Conservation (phyloP, 345 rosid genomes). For the Brassica nigra region DNA sequence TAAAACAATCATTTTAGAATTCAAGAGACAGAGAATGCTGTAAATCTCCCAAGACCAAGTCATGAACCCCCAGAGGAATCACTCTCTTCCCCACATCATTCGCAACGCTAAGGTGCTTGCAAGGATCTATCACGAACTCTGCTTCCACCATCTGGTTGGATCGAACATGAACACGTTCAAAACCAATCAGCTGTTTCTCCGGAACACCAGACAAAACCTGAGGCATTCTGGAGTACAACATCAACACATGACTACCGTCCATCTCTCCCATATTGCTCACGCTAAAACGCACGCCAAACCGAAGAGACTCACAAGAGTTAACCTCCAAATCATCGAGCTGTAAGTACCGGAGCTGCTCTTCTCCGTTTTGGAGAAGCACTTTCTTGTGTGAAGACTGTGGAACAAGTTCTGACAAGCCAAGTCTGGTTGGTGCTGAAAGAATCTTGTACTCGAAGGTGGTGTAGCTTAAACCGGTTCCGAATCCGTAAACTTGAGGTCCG, state of each 20-base stretch:
- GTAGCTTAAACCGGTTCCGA: conserved; percentile 88
- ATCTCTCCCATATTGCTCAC: conserved; percentile 63
- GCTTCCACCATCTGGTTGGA: conserved; percentile 45
- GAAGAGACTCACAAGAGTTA: conserved; percentile 54
- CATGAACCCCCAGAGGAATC: conserved; percentile 62
- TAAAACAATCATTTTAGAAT: conserved; percentile 30
- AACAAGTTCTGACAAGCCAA: conserved; percentile 45
- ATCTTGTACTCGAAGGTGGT: conserved; percentile 57
- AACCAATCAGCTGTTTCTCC: conserved; percentile 71
- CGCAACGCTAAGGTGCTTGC: conserved; percentile 65
- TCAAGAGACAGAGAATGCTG: conserved; percentile 56
- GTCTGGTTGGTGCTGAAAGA: conserved; percentile 57
- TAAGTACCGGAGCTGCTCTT: conserved; percentile 23
- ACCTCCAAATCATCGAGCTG: conserved; percentile 43
- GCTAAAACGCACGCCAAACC: conserved; percentile 49
- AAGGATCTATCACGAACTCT: conserved; percentile 68
- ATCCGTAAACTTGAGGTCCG: conserved; percentile 62
- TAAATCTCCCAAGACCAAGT: conserved; percentile 58
- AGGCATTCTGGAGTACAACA: conserved; percentile 67
- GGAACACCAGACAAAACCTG: conserved; percentile 52
- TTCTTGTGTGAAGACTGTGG: conserved; percentile 42
- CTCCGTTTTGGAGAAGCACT: conserved; percentile 41
- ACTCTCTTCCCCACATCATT: conserved; percentile 61
- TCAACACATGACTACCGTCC: conserved; percentile 74
- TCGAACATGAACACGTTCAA: conserved; percentile 63